A percentile compares a stretch with the other conserved stretches of the same genome.
phyloP scores from a whole-genome alignment of 2,329 filamentous ascomycete species.

The Paecilomyces sp. region DNA sequence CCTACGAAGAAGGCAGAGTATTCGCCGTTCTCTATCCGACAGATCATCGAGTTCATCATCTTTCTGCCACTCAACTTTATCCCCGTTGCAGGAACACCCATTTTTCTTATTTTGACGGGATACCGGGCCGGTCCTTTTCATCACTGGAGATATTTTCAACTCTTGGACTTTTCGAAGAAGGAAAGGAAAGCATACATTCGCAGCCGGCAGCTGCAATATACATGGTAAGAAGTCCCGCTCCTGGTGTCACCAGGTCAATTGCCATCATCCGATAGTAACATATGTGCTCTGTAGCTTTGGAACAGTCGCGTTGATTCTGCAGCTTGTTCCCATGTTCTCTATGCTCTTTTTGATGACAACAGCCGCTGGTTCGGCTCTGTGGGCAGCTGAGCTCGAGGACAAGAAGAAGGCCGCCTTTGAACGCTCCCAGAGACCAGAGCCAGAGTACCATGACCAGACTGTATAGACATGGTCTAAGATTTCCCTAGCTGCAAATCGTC shows the following conservation, averaged over 20 bases:
- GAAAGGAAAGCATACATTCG: constrained; percentile 65
- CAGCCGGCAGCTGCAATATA: constrained; percentile 69
- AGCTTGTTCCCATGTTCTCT: constrained; percentile 83
- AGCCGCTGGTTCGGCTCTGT: constrained; percentile 75
- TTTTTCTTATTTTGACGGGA: constrained; percentile 84
- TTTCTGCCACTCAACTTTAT: constrained; percentile 81
- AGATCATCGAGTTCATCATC: constrained; percentile 76
- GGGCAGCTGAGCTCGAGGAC: constrained; percentile 72
- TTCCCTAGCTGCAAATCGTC: neutral
- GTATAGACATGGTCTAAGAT: neutral
- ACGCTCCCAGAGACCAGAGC: constrained; percentile 13
- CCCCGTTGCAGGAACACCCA: constrained; percentile 70
- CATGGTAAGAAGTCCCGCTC: constrained; percentile 51
- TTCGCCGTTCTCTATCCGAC: constrained; percentile 82
- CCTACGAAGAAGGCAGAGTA: constrained; percentile 71
- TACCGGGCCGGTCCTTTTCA: constrained; percentile 81
- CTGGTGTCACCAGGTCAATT: neutral
- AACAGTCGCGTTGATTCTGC: constrained; percentile 71
- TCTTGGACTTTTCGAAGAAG: constrained; percentile 66
- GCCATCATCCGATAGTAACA: neutral
- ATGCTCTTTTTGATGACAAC: constrained; percentile 92
- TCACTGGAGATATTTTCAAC: constrained; percentile 83
- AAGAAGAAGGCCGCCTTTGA: constrained; percentile 30
- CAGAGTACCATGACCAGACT: constrained; percentile 30
- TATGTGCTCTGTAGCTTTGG: constrained; percentile 56